Conservation (phyloP, 2,329 filamentous ascomycete genomes). For the Phialophora expanda region DNA sequence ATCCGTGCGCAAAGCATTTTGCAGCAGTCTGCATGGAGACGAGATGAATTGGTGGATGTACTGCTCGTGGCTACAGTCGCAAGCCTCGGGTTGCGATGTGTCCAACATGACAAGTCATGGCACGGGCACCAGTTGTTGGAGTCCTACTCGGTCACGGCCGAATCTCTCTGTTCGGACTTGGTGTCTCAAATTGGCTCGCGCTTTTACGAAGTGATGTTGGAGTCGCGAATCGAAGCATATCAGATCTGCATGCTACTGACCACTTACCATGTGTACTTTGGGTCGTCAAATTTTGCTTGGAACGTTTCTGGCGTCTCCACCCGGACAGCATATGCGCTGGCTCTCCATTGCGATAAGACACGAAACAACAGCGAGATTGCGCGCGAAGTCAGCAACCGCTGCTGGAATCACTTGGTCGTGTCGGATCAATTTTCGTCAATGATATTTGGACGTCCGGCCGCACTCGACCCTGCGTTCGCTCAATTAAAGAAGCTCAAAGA, state of each 20-base stretch:
- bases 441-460: slow-evolving; percentile 38
- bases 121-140: slow-evolving; percentile 21
- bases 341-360: slow-evolving; percentile 32
- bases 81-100: slow-evolving; percentile 20
- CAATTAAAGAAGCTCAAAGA: slow-evolving; percentile 23
- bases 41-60: slow-evolving; percentile 25
- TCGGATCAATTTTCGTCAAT: slow-evolving; percentile 43
- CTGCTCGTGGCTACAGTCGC: slow-evolving; percentile 22
- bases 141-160: slow-evolving; percentile 17
- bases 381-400: slow-evolving; percentile 42
- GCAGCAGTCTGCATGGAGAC: slow-evolving; percentile 18
- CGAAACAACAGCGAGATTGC: slow-evolving; percentile 22
- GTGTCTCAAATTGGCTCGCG: slow-evolving; percentile 21
- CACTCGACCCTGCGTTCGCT: slow-evolving; percentile 23
- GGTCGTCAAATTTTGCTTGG: slow-evolving; percentile 38
- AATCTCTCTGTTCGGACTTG: slow-evolving; percentile 12
- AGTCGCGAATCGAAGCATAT: slow-evolving; percentile 36
- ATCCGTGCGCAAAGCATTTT: slow-evolving; percentile 13
- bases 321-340: slow-evolving; percentile 37
- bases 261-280: slow-evolving; percentile 37
- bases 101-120: slow-evolving; percentile 25
- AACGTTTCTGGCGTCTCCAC: slow-evolving; percentile 36
- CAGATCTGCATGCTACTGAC: slow-evolving; percentile 36
- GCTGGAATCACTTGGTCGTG: slow-evolving; percentile 43
- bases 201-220: slow-evolving; percentile 31